Conservation (phyloP, 2,329 filamentous ascomycete species). For the Penicillium vulpinum region DNA sequence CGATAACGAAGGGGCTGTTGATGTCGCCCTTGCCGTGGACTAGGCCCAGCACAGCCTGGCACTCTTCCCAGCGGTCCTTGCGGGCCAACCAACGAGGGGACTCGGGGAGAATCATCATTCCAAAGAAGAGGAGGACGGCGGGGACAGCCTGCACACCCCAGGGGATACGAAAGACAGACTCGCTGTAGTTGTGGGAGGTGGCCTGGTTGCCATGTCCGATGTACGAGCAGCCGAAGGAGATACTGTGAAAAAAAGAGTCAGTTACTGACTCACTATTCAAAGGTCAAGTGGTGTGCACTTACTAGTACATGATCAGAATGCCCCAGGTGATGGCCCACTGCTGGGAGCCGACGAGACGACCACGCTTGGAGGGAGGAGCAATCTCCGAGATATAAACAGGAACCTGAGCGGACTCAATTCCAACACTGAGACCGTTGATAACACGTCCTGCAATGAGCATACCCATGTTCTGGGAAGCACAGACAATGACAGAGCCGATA, state of each 20-base stretch:
- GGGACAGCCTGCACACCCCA: conserved; percentile 67
- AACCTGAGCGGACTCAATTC: conserved; percentile 69
- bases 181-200: conserved; percentile 28
- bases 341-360: conserved; percentile 68
- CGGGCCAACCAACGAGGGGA: conserved; percentile 65
- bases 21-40: conserved; percentile 67
- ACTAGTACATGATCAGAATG: conserved; percentile 69
- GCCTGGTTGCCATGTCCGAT: conserved; percentile 26
- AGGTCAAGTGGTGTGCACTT: conserved; percentile 57
- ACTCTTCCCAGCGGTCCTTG: conserved; percentile 60
- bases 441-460: conserved; percentile 71
- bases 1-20: conserved; percentile 64
- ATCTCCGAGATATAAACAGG: conserved; percentile 72
- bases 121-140: conserved; percentile 57
- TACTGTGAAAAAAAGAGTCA: conserved; percentile 34
- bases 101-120: conserved; percentile 56
- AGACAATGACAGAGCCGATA: conserved; percentile 58
- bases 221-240: conserved; percentile 33
- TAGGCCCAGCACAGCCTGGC: conserved; percentile 51
- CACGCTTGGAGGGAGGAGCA: conserved; percentile 56
- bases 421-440: conserved; percentile 70
- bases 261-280: neutral
- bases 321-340: conserved; percentile 76
- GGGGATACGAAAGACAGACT: conserved; percentile 62
- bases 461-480: conserved; percentile 61